These are phyloP conservation scores for Zymoseptoria tritici DNA, from an alignment of 2,329 filamentous ascomycete genomes.

Conservation along the genomic window DNA sequence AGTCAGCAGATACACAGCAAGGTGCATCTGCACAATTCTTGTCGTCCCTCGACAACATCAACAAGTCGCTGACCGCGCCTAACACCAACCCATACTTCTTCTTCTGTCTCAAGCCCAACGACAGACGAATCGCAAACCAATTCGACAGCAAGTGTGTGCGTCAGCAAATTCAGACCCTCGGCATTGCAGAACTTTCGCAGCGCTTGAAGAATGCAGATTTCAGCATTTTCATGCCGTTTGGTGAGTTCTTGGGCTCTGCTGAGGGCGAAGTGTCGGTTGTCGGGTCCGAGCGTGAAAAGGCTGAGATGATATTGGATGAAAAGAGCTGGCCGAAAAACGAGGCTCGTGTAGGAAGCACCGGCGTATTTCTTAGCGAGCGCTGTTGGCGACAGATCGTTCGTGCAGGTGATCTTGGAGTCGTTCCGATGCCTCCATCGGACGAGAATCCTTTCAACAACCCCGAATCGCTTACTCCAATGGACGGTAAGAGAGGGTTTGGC, in stretches of 20 bases:
- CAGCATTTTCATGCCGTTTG: conserved; percentile 90
- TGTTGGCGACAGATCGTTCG: conserved; percentile 90
- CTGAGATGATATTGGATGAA: conserved; percentile 83
- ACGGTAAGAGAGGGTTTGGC: conserved; percentile 47
- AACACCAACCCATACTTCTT: conserved; percentile 93
- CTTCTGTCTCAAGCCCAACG: conserved; percentile 95
- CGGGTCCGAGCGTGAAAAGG: conserved; percentile 86
- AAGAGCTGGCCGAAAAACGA: conserved; percentile 90
- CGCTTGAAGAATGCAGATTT: conserved; percentile 88
- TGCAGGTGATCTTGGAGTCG: conserved; percentile 55
- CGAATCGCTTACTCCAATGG: conserved; percentile 50
- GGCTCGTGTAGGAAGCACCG: conserved; percentile 81
- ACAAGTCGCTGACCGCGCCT: conserved; percentile 70
- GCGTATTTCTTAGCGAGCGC: conserved; percentile 88
- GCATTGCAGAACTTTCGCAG: conserved; percentile 94
- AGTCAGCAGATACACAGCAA: conserved; percentile 53
- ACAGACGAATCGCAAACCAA: conserved; percentile 92
- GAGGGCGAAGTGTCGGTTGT: conserved; percentile 80
- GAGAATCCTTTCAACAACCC: conserved; percentile 52
- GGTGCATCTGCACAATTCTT: conserved; percentile 91
- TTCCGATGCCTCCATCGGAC: conserved; percentile 46
- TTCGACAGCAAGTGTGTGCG: conserved; percentile 98
- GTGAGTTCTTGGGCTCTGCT: conserved; percentile 83
- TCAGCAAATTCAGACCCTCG: conserved; percentile 87
- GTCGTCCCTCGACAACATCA: conserved; percentile 81